Evolutionary conservation across 176 grass and related monocot genomes (phyloP).

Genomic region (Oryza nivara): DNA sequence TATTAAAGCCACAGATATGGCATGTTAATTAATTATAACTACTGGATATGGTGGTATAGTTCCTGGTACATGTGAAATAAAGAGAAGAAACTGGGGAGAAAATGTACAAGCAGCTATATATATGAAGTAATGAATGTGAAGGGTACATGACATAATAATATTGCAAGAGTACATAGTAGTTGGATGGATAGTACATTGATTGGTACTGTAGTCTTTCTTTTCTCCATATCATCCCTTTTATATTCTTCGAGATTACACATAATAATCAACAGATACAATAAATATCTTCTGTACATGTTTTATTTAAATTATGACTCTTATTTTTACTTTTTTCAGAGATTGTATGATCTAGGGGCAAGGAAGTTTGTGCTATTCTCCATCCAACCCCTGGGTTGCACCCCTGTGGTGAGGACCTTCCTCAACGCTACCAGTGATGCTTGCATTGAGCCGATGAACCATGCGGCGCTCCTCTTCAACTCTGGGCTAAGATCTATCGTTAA

Average conservation of each 20-base stretch:
- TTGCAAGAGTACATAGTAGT: too few species aligned
- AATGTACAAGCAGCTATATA: neutral
- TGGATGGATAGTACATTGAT: too few species aligned
- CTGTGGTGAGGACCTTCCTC: constrained; percentile 46
- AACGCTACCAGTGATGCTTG: constrained; percentile 35
- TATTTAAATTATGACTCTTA: neutral
- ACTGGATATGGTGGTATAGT: neutral
- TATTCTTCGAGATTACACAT: too few species aligned
- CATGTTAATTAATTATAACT: neutral
- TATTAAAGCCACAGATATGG: neutral
- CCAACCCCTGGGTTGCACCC: constrained; percentile 64
- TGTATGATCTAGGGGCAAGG: constrained; percentile 57
- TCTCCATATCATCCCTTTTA: too few species aligned
- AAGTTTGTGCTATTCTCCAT: constrained; percentile 74
- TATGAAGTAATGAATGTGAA: neutral
- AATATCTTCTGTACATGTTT: too few species aligned
- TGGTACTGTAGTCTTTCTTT: too few species aligned
- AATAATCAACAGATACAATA: too few species aligned
- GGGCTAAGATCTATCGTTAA: constrained; percentile 39
- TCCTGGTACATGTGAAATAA: constrained; percentile 9
- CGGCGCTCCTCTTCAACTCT: constrained; percentile 59
- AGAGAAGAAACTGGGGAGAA: neutral
- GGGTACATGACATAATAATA: too few species aligned
- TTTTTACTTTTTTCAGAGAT: constrained; percentile 34
- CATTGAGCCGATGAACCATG: constrained; percentile 54